Evolutionary conservation across 768 basidiomycete genomes (phyloP).

Genomic region (Macrocybe gigantea): DNA sequence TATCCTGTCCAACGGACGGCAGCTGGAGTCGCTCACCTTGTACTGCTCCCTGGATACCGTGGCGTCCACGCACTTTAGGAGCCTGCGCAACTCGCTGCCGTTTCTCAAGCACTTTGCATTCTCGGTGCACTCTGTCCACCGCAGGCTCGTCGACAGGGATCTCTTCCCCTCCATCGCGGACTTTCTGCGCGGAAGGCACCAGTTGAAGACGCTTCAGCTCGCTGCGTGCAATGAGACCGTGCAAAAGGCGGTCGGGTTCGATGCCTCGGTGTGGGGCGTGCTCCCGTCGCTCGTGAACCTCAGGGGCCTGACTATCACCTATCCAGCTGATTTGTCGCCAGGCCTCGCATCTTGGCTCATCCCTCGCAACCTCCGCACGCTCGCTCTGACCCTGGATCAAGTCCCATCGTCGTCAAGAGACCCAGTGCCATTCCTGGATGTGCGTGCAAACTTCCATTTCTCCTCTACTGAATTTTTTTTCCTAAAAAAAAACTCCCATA

Average conservation of each 20-base stretch:
- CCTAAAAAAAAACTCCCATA: too few species aligned
- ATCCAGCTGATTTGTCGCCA: conserved; percentile 58
- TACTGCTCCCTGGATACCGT: conserved; percentile 48
- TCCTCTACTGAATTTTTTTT: not conserved
- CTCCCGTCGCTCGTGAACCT: conserved; percentile 51
- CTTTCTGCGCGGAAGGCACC: conserved; percentile 51
- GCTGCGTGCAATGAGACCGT: conserved; percentile 37
- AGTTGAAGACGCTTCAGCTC: conserved; percentile 49
- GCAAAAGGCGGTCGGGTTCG: conserved; percentile 54
- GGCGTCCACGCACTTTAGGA: conserved; percentile 45
- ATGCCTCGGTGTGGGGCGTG: conserved; percentile 68
- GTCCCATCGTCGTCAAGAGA: conserved; percentile 30
- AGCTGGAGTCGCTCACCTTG: conserved; percentile 57
- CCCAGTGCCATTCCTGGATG: conserved; percentile 34
- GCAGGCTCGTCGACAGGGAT: conserved; percentile 47
- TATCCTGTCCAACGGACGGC: conserved; percentile 54
- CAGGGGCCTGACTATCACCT: conserved; percentile 51
- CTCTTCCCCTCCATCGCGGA: conserved; percentile 66
- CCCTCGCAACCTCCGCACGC: conserved; percentile 43
- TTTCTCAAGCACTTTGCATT: conserved; percentile 65
- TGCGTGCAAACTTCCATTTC: conserved; percentile 12
- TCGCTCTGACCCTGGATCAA: conserved; percentile 41
- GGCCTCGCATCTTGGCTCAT: conserved; percentile 66
- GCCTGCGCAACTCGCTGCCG: conserved; percentile 38
- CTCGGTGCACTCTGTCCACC: conserved; percentile 34